Evolutionary conservation across 2,329 filamentous ascomycete genomes (phyloP), one percentile per base, ranked within the genome.

Genomic region (Paradendryphiella salina): DNA sequence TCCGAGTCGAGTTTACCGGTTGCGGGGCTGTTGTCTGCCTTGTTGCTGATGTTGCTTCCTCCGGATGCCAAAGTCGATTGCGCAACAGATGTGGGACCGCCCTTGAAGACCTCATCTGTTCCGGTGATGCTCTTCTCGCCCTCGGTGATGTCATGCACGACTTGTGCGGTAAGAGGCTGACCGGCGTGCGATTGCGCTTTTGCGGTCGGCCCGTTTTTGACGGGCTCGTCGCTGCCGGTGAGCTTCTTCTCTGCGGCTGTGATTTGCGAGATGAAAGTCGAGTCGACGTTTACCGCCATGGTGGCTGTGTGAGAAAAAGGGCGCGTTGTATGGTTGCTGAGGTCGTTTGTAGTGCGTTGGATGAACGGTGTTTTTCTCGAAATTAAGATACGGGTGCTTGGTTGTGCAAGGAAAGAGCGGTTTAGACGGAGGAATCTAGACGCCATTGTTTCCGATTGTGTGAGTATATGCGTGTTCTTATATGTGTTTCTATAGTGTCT

Each of bases 41-140:
- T 41, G n/a, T 23, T 36, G 32, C 44, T 44, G 43, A 21, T 13
- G 32, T 37, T 20, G 44, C 23, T 38, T 14, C 7, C 13, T 10
- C 21, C 28, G 9, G 28, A 8, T 14, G 43, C 48, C 15, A 61
- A n/a, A 4, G 54, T 38, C 2, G 48, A 52, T 61, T 78, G 75
- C 1, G 73, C 73, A 5, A 71, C 62, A 0, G 72, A 54, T 1
- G 75, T 77, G 0, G 75, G 75, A 0, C 75, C 75, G 9, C 71
- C 68, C 42, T 72, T 66, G 18, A 74, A 61, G 1, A 63, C 63
- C 0, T 61, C 54, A 3, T 71, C 67, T 5, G 51, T 64, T 1
- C 73, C 73, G 0, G 73, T 75, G 23, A 77, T 63, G n/a, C 57
- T 62, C 49, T 73, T 73, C 65, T 77, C 75, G 9, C 72, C 75